phyloP scores from a whole-genome alignment of 2,329 filamentous ascomycete species.

The Ceratocystiopsis minuta region DNA sequence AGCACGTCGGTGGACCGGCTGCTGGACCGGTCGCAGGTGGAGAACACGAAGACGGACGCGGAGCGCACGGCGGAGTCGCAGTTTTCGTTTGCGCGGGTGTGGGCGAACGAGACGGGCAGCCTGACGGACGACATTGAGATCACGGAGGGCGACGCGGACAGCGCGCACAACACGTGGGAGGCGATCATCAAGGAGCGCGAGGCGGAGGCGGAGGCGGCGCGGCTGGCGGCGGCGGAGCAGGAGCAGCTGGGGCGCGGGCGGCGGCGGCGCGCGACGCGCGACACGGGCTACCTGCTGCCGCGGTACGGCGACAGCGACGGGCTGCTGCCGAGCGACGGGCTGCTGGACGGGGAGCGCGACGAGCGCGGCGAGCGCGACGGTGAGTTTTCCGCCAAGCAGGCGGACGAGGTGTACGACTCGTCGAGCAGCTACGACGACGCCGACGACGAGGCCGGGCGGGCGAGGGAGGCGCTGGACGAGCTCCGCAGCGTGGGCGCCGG shows the following conservation, averaged over 20 bases:
- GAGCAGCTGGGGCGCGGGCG: constrained; percentile 76
- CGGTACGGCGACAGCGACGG: constrained; percentile 7
- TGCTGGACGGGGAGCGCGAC: constrained; percentile 2
- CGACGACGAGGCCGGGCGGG: neutral
- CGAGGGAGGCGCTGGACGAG: neutral
- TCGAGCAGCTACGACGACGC: constrained; percentile 8
- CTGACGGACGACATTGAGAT: constrained; percentile 45
- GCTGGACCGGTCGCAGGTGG: constrained; percentile 68
- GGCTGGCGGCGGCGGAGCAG: constrained; percentile 47
- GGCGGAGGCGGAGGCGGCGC: constrained; percentile 57
- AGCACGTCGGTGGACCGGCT: constrained; percentile 68
- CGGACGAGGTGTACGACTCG: neutral
- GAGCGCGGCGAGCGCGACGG: constrained; percentile 12
- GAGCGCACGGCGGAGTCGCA: constrained; percentile 49
- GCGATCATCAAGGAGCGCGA: constrained; percentile 74
- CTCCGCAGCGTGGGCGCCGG: neutral
- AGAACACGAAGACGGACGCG: constrained; percentile 47
- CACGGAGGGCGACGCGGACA: constrained; percentile 23
- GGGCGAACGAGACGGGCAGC: constrained; percentile 62
- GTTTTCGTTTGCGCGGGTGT: constrained; percentile 80
- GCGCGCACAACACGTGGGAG: constrained; percentile 63
- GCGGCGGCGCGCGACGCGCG: constrained; percentile 34
- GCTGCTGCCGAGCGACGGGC: neutral
- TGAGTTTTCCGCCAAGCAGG: constrained; percentile 2
- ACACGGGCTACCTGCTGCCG: constrained; percentile 10